Conservation (phyloP, 106 monocot species). For the Ottelia alismoides region DNA sequence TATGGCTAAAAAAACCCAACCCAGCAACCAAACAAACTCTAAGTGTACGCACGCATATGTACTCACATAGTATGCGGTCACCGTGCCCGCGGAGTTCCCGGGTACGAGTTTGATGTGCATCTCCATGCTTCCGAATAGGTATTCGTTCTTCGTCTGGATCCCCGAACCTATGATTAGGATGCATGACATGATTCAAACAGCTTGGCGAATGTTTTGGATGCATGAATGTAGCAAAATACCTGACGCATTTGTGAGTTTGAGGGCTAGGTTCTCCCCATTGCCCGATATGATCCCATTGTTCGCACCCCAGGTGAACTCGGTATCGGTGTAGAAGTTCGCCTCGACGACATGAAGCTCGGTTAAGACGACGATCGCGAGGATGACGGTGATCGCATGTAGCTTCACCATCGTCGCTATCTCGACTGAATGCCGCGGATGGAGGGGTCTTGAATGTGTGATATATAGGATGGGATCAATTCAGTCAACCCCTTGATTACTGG, state of each 20-base stretch:
- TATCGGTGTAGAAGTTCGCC: conserved; percentile 23
- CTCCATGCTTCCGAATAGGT: conserved; percentile 28
- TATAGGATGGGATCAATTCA: too few relatives aligned
- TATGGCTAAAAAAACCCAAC: background rate
- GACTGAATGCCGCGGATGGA: too few relatives aligned
- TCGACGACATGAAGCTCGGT: background rate
- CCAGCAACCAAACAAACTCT: background rate
- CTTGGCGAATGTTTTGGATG: background rate
- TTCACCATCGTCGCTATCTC: background rate
- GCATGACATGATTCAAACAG: background rate
- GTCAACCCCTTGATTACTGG: too few relatives aligned
- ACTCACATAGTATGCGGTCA: conserved; percentile 55
- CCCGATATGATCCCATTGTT: conserved; percentile 27
- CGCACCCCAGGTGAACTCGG: conserved; percentile 28
- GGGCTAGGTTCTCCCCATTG: conserved; percentile 25
- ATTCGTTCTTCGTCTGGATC: conserved; percentile 24
- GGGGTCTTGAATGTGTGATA: too few relatives aligned
- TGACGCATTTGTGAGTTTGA: conserved; percentile 22
- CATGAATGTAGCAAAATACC: conserved; percentile 7
- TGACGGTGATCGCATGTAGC: background rate
- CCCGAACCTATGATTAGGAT: conserved; percentile 16
- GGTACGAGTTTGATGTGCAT: conserved; percentile 43
- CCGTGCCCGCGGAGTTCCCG: conserved; percentile 53
- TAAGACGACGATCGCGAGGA: background rate
- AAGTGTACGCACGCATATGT: background rate